phyloP scores from a whole-genome alignment of 1,139 yeast genomes.

The Yamadazyma sp. region DNA sequence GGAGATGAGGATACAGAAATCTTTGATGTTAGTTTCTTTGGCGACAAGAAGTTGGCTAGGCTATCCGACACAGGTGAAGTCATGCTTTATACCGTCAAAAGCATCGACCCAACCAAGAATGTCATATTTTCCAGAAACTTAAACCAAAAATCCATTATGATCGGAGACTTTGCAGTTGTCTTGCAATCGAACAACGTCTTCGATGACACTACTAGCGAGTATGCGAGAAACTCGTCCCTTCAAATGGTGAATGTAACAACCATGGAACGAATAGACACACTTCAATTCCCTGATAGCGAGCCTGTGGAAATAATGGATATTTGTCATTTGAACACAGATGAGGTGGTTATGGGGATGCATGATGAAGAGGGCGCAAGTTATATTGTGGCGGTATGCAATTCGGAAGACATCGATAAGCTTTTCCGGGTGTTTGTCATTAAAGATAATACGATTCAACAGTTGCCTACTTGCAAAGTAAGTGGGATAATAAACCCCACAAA shows the following conservation, averaged over 20 bases:
- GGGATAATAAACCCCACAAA: constrained; percentile 15
- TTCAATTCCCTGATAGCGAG: constrained; percentile 12
- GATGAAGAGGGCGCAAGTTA: not conserved
- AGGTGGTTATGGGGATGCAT: not conserved
- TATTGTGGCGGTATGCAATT: constrained; percentile 17
- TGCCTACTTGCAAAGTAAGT: constrained; percentile 10
- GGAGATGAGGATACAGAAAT: constrained; percentile 6
- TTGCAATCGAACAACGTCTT: constrained; percentile 20
- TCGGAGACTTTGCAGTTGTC: constrained; percentile 17
- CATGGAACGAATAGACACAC: constrained; percentile 15
- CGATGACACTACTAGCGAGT: constrained; percentile 14
- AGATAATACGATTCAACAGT: constrained; percentile 11
- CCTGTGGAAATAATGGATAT: constrained; percentile 23
- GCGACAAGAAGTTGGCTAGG: constrained; percentile 8
- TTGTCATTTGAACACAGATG: constrained; percentile 7
- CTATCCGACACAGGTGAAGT: constrained; percentile 10
- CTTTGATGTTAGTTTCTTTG: constrained; percentile 14
- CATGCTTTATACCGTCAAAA: constrained; percentile 10
- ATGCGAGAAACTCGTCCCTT: constrained; percentile 18
- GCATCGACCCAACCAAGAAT: constrained; percentile 7
- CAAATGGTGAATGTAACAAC: constrained; percentile 17
- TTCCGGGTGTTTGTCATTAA: constrained; percentile 16
- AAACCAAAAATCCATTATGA: constrained; percentile 15
- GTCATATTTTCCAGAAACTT: constrained; percentile 18
- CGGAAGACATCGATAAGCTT: constrained; percentile 11